Evolutionary conservation across 202 grass and related monocot species (phyloP).

Genomic region (Setaria viridis): DNA sequence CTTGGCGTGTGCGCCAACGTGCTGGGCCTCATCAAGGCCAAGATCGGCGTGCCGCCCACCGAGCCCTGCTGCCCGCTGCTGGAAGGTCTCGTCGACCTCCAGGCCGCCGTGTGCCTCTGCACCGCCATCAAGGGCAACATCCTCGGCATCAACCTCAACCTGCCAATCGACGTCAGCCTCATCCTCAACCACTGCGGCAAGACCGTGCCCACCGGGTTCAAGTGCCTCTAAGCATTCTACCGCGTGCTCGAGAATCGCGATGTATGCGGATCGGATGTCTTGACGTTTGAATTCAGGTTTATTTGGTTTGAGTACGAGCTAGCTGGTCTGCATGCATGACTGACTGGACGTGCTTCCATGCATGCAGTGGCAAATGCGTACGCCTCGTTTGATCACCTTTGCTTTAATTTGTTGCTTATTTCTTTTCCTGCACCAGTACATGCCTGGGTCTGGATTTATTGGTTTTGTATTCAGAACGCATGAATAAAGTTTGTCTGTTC

Average conservation of each 20-base stretch:
- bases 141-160: slow-evolving; percentile 59
- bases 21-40: slow-evolving; percentile 51
- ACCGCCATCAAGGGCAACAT: slow-evolving; percentile 66
- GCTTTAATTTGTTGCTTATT: neutral
- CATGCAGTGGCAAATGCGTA: neutral
- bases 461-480: neutral
- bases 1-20: slow-evolving; percentile 68
- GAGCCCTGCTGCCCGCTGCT: slow-evolving; percentile 72
- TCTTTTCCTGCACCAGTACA: neutral
- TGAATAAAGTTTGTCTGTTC: neutral
- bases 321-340: neutral
- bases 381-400: neutral
- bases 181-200: slow-evolving; percentile 80
- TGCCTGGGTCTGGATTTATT: neutral
- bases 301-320: neutral
- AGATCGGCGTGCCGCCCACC: slow-evolving; percentile 42
- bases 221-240: neutral
- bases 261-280: neutral
- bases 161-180: slow-evolving; percentile 70
- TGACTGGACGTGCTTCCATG: neutral
- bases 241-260: no score
- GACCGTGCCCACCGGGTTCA: slow-evolving; percentile 33
- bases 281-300: neutral
- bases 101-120: slow-evolving; percentile 84
- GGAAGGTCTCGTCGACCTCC: slow-evolving; percentile 65